Conservation (phyloP, 371 early-diverging fungal species). For the Apophysomyces sp. region DNA sequence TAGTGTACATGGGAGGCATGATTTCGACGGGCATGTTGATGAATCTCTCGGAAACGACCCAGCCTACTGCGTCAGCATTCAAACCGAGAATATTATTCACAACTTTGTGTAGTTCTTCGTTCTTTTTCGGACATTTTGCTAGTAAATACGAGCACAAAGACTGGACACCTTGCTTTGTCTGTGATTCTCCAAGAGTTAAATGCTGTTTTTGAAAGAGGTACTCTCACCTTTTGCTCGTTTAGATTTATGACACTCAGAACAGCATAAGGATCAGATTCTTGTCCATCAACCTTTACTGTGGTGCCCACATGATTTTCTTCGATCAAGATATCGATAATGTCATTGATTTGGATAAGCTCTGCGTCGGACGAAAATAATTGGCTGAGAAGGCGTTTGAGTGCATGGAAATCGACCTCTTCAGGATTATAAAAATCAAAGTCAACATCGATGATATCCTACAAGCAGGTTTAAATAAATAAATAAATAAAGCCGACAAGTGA, state of each 20-base stretch:
- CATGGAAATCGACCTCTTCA: constrained; percentile 87
- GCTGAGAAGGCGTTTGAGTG: constrained; percentile 80
- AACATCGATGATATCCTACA: constrained; percentile 81
- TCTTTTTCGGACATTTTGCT: constrained; percentile 62
- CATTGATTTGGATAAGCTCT: constrained; percentile 70
- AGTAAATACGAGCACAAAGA: constrained; percentile 62
- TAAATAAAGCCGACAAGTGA: neutral
- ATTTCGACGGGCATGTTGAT: constrained; percentile 97
- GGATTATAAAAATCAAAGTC: constrained; percentile 96
- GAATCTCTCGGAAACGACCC: constrained; percentile 87
- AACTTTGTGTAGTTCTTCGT: constrained; percentile 36
- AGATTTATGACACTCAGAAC: constrained; percentile 80
- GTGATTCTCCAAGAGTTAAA: constrained; percentile 1
- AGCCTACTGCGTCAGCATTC: constrained; percentile 49
- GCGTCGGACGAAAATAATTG: constrained; percentile 83
- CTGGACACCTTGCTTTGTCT: constrained; percentile 57
- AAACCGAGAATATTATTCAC: constrained; percentile 51
- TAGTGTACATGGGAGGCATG: constrained; percentile 84
- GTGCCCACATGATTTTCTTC: constrained; percentile 83
- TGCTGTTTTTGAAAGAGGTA: neutral
- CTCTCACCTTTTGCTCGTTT: constrained; percentile 54
- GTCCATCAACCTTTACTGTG: constrained; percentile 85
- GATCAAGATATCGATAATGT: constrained; percentile 85
- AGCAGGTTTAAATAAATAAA: neutral
- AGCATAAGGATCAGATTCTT: constrained; percentile 88